Base-by-base conservation (phyloP, 1,284 basidiomycete genomes). In the Phellinidium pouzarii region DNA sequence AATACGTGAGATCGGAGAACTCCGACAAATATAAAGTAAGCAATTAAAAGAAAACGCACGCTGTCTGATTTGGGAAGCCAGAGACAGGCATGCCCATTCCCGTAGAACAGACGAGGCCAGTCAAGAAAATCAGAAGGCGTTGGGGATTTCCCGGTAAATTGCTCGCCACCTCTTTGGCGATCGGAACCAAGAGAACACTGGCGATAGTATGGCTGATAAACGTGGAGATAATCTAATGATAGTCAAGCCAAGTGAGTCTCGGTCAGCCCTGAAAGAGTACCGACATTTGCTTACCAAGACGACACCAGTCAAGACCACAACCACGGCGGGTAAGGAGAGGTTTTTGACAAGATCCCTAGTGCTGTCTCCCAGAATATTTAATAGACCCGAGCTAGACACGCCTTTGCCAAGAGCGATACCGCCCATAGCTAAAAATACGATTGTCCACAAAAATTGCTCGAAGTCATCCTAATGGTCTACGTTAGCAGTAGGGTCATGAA, bases 21-120 rank as follows among this genome's bases (percentile, higher is more conserved):
- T 51, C 57, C 54, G 47, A 53, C 54, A 48, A 27, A 53, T 42
- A 44, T 52, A 14, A 54, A 45, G 48, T 46, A 43, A 44, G 52
- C 17, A 42, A 50, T 50, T 7, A 44, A 9, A n/a, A 20, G 45
- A 2, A 4, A 0, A 83, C 89, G 65, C 68, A 92, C 89, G 91
- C 92, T 51, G 91, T 93, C 71, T 94, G 91, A 68, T 97, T 97
- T 0, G 94, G 95, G 75, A 99, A 98, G 4, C 95, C 95, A 55
- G 90, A 94, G 31, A 98, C 94, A 3, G 94, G 94, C 76, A 99
- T 87, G 4, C 94, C 96, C 95, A 99, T 99, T 1, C 95, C 96
- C 2, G 92, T 79, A 26, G 91, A 94, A 62, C 94, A 97, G 53
- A 96, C 89, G 57, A 99, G 73, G 1, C 84, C 92, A 7, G 94